A percentile compares a stretch with the other conserved stretches of the same genome.
Evolutionary conservation across 192 early-diverging fungal genomes (phyloP).

Genomic region (Linnemannia elongata): DNA sequence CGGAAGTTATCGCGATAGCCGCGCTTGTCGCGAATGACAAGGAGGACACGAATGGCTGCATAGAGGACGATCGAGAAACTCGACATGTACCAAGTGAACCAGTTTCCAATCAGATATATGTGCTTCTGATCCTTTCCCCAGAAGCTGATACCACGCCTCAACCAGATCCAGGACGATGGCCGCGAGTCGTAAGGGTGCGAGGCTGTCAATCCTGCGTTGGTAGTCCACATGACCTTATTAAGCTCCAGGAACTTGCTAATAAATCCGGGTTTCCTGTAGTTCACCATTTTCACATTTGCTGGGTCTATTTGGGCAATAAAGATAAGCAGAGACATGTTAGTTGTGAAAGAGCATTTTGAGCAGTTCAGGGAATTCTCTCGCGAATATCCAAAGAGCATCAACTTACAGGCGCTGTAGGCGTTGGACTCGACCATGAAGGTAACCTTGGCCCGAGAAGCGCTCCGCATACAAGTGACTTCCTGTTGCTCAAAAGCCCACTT

Average conservation of each 20-base stretch:
- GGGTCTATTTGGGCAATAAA: slow-evolving; percentile 61
- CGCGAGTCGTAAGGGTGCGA: slow-evolving; percentile 95
- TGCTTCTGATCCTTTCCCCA: slow-evolving; percentile 78
- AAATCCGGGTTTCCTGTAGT: slow-evolving; percentile 78
- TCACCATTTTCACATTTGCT: slow-evolving; percentile 65
- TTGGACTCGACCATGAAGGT: slow-evolving; percentile 86
- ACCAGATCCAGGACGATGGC: slow-evolving; percentile 89
- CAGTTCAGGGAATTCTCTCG: background rate
- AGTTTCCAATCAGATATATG: slow-evolving; percentile 96
- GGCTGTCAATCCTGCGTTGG: slow-evolving; percentile 90
- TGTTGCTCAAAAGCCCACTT: slow-evolving; percentile 95
- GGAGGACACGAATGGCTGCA: slow-evolving; percentile 64
- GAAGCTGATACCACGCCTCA: slow-evolving; percentile 91
- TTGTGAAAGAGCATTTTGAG: background rate
- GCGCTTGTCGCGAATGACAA: slow-evolving; percentile 71
- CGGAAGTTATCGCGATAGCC: slow-evolving; percentile 63
- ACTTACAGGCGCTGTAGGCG: slow-evolving; percentile 61
- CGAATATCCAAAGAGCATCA: background rate
- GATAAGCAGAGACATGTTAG: slow-evolving; percentile 1
- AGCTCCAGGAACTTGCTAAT: slow-evolving; percentile 89
- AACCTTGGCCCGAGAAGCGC: slow-evolving; percentile 73
- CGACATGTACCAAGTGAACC: slow-evolving; percentile 86
- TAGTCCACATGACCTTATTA: slow-evolving; percentile 89
- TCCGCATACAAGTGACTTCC: slow-evolving; percentile 95
- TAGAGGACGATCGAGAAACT: slow-evolving; percentile 74